Conservation (phyloP, 768 basidiomycete genomes). For the Serendipita indica region DNA sequence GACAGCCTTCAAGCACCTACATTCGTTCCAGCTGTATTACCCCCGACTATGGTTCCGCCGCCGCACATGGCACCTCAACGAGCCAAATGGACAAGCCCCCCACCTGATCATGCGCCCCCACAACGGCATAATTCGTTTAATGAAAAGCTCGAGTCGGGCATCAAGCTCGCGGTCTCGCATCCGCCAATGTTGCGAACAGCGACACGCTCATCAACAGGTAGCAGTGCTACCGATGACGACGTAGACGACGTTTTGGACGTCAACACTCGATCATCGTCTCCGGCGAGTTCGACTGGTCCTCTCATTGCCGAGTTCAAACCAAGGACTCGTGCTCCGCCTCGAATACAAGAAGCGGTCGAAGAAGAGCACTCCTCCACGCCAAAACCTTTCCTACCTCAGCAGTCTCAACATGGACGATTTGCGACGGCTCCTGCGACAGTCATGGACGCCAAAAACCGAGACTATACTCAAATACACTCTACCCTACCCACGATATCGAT, state of each 20-base stretch:
- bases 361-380: neutral
- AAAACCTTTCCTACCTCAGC: neutral
- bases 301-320: neutral
- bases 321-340: neutral
- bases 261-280: constrained; percentile 4
- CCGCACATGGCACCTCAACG: constrained; percentile 74
- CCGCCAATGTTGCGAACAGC: neutral
- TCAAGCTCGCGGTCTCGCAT: constrained; percentile 37
- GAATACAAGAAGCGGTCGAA: neutral
- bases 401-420: neutral
- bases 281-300: neutral
- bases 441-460: neutral
- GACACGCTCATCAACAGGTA: neutral
- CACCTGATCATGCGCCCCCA: constrained; percentile 58
- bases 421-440: neutral
- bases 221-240: constrained; percentile 4
- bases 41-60: constrained; percentile 29
- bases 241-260: constrained; percentile 1
- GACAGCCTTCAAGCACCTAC: constrained; percentile 22
- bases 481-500: neutral
- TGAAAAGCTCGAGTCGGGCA: constrained; percentile 44
- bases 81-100: constrained; percentile 73
- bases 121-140: constrained; percentile 54
- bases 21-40: constrained; percentile 20
- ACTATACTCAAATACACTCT: neutral